Evolutionary conservation across 176 grass and related monocot genomes (phyloP).

Genomic region (Carex pumila): DNA sequence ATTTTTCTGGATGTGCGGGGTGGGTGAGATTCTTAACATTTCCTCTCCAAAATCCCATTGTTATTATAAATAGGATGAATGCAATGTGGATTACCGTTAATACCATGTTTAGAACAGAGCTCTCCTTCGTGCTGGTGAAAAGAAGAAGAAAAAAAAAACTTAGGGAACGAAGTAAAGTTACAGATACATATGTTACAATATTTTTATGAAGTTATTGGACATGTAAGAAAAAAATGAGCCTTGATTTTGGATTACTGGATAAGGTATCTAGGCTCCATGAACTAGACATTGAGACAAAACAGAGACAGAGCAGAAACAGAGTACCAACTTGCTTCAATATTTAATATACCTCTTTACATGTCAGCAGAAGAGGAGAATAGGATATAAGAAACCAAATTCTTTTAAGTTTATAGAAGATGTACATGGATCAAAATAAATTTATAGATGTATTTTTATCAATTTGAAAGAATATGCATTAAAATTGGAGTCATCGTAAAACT

Average conservation of each 20-base stretch:
- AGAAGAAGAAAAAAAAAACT: neutral
- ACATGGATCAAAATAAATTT: neutral
- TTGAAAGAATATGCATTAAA: neutral
- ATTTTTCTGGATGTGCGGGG: conserved; percentile 37
- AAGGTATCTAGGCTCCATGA: neutral
- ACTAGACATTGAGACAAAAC: neutral
- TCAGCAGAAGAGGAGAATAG: neutral
- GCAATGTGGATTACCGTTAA: conserved; percentile 64
- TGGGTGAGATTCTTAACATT: conserved; percentile 57
- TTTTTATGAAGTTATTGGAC: neutral
- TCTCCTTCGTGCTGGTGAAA: conserved; percentile 80
- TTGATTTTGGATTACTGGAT: conserved; percentile 1
- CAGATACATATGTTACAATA: neutral
- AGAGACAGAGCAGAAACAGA: neutral
- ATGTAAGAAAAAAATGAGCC: neutral
- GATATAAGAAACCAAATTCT: neutral
- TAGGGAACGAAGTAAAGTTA: neutral
- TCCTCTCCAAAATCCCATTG: conserved; percentile 66
- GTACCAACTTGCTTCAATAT: conserved; percentile 5
- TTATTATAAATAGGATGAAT: conserved; percentile 91
- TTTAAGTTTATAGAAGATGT: neutral
- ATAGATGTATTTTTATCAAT: neutral
- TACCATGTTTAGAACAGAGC: conserved; percentile 79
- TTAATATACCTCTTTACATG: neutral
- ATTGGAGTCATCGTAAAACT: neutral